These are phyloP conservation scores for Babesia divergens DNA, from an alignment of 169 alveolate genomes.

Conservation along the genomic window DNA sequence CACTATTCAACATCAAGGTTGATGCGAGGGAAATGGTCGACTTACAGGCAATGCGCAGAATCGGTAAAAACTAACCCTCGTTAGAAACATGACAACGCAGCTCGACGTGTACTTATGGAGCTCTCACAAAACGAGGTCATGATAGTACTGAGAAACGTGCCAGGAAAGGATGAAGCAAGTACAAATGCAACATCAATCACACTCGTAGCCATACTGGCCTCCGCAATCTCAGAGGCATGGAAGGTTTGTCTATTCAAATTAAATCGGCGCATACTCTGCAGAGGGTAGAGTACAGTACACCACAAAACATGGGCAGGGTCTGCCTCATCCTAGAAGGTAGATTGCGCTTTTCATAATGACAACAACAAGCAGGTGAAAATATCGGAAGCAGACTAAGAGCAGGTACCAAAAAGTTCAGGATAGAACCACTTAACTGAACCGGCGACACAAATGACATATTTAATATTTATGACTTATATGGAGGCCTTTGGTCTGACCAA, in stretches of 20 bases:
- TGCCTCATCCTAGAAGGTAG: conserved; percentile 79
- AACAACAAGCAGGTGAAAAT: conserved; percentile 71
- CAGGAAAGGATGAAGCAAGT: conserved; percentile 84
- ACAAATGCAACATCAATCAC: conserved; percentile 79
- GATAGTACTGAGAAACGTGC: conserved; percentile 80
- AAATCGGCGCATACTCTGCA: background rate
- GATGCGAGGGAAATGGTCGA: conserved; percentile 42
- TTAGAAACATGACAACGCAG: background rate
- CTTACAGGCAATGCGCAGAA: conserved; percentile 48
- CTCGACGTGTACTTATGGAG: conserved; percentile 77
- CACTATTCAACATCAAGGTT: conserved; percentile 40
- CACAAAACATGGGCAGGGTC: conserved; percentile 80
- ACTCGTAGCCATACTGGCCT: conserved; percentile 81
- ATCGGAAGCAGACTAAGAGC: conserved; percentile 84
- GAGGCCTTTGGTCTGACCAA: too few relatives aligned
- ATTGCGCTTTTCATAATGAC: background rate
- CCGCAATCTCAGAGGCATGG: conserved; percentile 86
- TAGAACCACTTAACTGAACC: conserved; percentile 78
- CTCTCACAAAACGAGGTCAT: conserved; percentile 74
- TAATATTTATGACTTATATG: too few relatives aligned
- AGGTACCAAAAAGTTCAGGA: conserved; percentile 80
- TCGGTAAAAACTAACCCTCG: conserved; percentile 26
- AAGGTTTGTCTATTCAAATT: conserved; percentile 37
- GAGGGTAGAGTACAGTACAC: conserved; percentile 78
- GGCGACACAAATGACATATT: background rate